Percentiles rank a stretch among this genome's conserved stretches.
These are phyloP conservation scores for Phytomonas sp. DNA, from an alignment of 208 protist species.

Conservation along the genomic window DNA sequence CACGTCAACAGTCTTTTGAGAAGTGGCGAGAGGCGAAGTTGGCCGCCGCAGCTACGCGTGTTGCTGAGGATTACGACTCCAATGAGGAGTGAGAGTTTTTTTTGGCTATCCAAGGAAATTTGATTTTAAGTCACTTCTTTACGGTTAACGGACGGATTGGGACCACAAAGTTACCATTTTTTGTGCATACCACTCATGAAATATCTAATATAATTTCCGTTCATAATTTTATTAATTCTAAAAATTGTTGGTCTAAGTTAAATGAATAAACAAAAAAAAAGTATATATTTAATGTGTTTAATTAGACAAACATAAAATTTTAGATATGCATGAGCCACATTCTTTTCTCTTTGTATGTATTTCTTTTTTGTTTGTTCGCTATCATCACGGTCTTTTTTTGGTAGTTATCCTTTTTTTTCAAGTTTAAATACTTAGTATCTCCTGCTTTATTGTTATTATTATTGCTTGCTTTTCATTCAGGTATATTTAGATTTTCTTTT, in stretches of 20 bases:
- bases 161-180: neutral
- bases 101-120: neutral
- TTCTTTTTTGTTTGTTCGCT: conserved; percentile 3
- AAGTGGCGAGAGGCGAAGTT: conserved; percentile 77
- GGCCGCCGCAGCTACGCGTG: conserved; percentile 18
- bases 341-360: conserved; percentile 5
- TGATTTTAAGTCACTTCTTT: neutral
- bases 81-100: neutral
- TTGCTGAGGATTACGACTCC: neutral
- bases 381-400: neutral
- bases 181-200: neutral
- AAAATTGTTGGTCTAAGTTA: neutral
- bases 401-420: conserved; percentile 7
- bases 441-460: conserved; percentile 11
- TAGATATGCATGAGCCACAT: neutral
- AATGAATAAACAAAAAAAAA: conserved; percentile 5
- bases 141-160: neutral
- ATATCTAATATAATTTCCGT: neutral
- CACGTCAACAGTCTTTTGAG: conserved; percentile 64
- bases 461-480: conserved; percentile 12
- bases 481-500: conserved; percentile 12
- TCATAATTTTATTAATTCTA: conserved; percentile 6
- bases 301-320: neutral
- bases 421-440: neutral
- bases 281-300: conserved; percentile 2